Evolutionary conservation across 2,329 filamentous ascomycete genomes (phyloP).

Genomic region (Phaeoacremonium minimum): DNA sequence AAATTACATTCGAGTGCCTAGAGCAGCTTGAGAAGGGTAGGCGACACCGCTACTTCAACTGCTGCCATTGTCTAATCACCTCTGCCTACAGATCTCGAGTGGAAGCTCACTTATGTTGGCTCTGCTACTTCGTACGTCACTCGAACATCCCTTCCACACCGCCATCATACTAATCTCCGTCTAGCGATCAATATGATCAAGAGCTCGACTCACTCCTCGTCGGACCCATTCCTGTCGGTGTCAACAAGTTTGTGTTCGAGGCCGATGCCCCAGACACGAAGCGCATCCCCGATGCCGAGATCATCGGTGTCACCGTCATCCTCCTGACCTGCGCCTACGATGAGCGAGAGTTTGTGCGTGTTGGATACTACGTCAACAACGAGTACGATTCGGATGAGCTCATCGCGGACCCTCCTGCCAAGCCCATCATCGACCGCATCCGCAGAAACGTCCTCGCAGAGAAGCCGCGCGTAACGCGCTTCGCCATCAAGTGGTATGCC

Average conservation of each 20-base stretch:
- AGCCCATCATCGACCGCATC: slow-evolving; percentile 89
- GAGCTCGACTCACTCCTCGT: slow-evolving; percentile 96
- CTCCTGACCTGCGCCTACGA: slow-evolving; percentile 96
- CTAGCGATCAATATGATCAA: slow-evolving; percentile 91
- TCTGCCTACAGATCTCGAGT: slow-evolving; percentile 74
- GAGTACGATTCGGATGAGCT: slow-evolving; percentile 94
- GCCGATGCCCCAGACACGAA: slow-evolving; percentile 87
- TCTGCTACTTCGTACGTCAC: slow-evolving; percentile 86
- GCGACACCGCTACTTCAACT: slow-evolving; percentile 7
- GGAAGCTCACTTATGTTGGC: slow-evolving; percentile 98
- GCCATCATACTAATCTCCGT: not conserved
- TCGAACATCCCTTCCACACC: slow-evolving; percentile 7
- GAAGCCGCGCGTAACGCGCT: slow-evolving; percentile 95
- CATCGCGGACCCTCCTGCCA: slow-evolving; percentile 81
- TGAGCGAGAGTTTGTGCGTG: slow-evolving; percentile 91
- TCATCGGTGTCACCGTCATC: slow-evolving; percentile 94
- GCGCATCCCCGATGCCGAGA: slow-evolving; percentile 90
- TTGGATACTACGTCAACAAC: slow-evolving; percentile 99
- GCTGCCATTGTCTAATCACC: slow-evolving; percentile 1
- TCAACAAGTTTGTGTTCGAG: slow-evolving; percentile 99
- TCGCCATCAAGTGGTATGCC: slow-evolving; percentile 94
- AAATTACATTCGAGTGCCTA: slow-evolving; percentile 98
- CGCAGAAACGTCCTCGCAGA: slow-evolving; percentile 89
- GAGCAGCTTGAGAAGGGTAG: slow-evolving; percentile 89
- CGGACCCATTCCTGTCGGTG: slow-evolving; percentile 92